Evolutionary conservation across 2,329 filamentous ascomycete genomes (phyloP).

Genomic region (Penicillium brasilianum): DNA sequence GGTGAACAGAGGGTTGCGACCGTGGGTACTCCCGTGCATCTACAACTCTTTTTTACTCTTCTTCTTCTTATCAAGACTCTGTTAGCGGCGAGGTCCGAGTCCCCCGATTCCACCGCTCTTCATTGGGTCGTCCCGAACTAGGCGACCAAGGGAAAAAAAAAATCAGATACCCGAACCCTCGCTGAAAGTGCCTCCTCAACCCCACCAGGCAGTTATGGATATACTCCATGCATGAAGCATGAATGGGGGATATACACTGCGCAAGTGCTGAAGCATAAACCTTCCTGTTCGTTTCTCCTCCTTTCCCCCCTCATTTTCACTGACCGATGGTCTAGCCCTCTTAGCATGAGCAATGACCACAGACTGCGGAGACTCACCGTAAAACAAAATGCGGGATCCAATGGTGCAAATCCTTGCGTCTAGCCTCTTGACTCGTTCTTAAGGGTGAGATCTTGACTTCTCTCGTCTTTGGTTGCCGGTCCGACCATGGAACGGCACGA

Average conservation of each 20-base stretch:
- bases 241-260: conserved; percentile 9
- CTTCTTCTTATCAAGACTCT: conserved; percentile 2
- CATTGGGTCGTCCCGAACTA: conserved; percentile 2
- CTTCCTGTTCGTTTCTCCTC: background rate
- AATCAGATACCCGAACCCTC: conserved; percentile 1
- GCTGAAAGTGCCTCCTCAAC: background rate
- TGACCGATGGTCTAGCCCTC: background rate
- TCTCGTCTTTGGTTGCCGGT: background rate
- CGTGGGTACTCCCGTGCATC: background rate
- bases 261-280: conserved; percentile 13
- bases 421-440: background rate
- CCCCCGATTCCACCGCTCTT: background rate
- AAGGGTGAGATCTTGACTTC: background rate
- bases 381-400: background rate
- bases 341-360: conserved; percentile 4
- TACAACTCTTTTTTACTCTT: background rate
- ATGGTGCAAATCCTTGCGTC: background rate
- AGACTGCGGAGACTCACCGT: background rate
- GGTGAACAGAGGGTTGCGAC: conserved; percentile 1
- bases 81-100: conserved; percentile 16
- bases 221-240: background rate
- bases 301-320: background rate
- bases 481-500: conserved; percentile 12
- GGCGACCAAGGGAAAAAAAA: conserved; percentile 2
- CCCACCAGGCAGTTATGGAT: background rate